Evolutionary conservation across 2,329 filamentous ascomycete genomes (phyloP).

Genomic region (Macrophomina tecta): DNA sequence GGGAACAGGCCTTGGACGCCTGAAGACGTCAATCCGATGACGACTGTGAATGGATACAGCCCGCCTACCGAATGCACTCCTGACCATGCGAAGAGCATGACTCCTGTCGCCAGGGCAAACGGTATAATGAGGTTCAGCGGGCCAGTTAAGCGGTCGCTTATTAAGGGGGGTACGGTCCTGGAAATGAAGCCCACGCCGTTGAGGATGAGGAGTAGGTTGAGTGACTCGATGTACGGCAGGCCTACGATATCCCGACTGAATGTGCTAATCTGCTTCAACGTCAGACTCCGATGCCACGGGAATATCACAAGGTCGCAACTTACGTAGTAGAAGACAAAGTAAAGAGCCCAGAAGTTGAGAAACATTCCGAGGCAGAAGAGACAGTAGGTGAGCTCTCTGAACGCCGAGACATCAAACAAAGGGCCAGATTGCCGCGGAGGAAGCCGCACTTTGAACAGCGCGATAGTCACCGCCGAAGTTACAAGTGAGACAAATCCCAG

Average conservation of each 20-base stretch:
- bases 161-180: slow-evolving; percentile 62
- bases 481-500: slow-evolving; percentile 66
- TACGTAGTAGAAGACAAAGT: slow-evolving; percentile 30
- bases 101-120: slow-evolving; percentile 15
- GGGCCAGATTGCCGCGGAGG: slow-evolving; percentile 52
- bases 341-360: slow-evolving; percentile 29
- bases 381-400: slow-evolving; percentile 28
- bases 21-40: slow-evolving; percentile 39
- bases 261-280: slow-evolving; percentile 19
- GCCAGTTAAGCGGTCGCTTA: slow-evolving; percentile 57
- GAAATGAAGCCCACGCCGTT: slow-evolving; percentile 68
- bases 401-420: slow-evolving; percentile 26
- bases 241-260: slow-evolving; percentile 37
- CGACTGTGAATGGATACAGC: slow-evolving; percentile 40
- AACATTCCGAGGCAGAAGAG: slow-evolving; percentile 30
- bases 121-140: slow-evolving; percentile 28
- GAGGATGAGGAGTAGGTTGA: slow-evolving; percentile 68
- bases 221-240: slow-evolving; percentile 52
- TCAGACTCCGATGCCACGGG: background rate
- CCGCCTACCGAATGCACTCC: slow-evolving; percentile 36
- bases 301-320: slow-evolving; percentile 1
- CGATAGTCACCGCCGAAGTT: slow-evolving; percentile 43
- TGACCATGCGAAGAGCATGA: slow-evolving; percentile 39
- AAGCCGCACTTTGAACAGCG: slow-evolving; percentile 49
- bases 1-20: slow-evolving; percentile 35